Conservation (phyloP, 2,329 filamentous ascomycete genomes). For the Elsinoe ampelina region DNA sequence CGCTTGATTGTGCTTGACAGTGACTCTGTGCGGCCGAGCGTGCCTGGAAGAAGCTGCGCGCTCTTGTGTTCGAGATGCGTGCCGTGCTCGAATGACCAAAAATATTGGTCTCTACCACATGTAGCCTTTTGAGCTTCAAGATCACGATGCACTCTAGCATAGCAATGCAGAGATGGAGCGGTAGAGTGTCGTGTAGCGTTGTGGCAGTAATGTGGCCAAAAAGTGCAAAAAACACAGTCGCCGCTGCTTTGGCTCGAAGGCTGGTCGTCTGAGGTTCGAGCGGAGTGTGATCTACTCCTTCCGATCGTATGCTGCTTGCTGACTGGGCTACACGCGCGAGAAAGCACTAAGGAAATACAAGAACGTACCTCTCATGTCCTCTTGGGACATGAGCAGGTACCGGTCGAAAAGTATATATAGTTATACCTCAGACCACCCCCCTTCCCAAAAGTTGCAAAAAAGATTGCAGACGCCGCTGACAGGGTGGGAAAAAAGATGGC, state of each 20-base stretch:
- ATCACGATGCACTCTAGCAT: not conserved
- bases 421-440: too few relatives aligned
- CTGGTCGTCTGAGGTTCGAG: not conserved
- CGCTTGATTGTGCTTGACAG: not conserved
- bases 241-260: not conserved
- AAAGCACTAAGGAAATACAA: too few relatives aligned
- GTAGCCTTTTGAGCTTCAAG: too few relatives aligned
- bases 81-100: too few relatives aligned
- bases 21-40: too few relatives aligned
- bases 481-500: too few relatives aligned
- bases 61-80: too few relatives aligned
- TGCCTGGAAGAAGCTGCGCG: too few relatives aligned
- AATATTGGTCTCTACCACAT: too few relatives aligned
- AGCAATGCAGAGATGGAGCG: not conserved
- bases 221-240: not conserved
- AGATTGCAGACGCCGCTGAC: too few relatives aligned
- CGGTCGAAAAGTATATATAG: not conserved
- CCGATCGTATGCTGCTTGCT: not conserved
- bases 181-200: not conserved
- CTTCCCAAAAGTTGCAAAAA: too few relatives aligned
- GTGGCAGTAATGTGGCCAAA: not conserved
- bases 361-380: not conserved
- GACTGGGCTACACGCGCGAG: not conserved
- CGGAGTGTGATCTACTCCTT: not conserved
- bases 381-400: not conserved